These are phyloP conservation scores for Aspergillus homomorphus DNA, from an alignment of 495 filamentous ascomycete species.

Conservation along the genomic window DNA sequence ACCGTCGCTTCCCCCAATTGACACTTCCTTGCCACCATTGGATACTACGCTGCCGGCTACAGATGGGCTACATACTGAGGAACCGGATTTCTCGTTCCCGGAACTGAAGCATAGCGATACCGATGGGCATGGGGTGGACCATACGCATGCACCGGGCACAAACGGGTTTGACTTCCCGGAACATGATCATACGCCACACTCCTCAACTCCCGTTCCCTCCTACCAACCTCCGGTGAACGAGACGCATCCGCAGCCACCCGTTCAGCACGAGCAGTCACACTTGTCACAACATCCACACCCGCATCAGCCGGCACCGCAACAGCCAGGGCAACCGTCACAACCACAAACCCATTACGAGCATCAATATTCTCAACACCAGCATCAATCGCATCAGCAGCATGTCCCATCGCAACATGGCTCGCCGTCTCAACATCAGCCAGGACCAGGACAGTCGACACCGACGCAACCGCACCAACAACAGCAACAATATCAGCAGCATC, in stretches of 20 bases:
- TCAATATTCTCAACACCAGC: constrained; percentile 16
- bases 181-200: constrained; percentile 16
- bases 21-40: constrained; percentile 31
- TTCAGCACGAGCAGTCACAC: constrained; percentile 7
- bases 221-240: constrained; percentile 34
- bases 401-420: constrained; percentile 11
- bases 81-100: constrained; percentile 53
- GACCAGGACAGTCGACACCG: constrained; percentile 22
- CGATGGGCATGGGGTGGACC: constrained; percentile 7
- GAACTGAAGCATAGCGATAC: constrained; percentile 52
- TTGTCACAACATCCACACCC: not conserved
- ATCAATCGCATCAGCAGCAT: constrained; percentile 16
- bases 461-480: constrained; percentile 32
- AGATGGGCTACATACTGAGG: constrained; percentile 29
- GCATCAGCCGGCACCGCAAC: constrained; percentile 7
- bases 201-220: constrained; percentile 11
- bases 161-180: constrained; percentile 24
- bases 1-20: constrained; percentile 26
- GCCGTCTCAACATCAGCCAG: constrained; percentile 25
- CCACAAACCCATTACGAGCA: constrained; percentile 15
- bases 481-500: constrained; percentile 37
- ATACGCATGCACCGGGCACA: constrained; percentile 8
- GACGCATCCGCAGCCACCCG: constrained; percentile 23
- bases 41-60: constrained; percentile 35
- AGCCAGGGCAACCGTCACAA: constrained; percentile 8